phyloP scores from a whole-genome alignment of 371 early-diverging fungal genomes.

The Mortierella sp. region DNA sequence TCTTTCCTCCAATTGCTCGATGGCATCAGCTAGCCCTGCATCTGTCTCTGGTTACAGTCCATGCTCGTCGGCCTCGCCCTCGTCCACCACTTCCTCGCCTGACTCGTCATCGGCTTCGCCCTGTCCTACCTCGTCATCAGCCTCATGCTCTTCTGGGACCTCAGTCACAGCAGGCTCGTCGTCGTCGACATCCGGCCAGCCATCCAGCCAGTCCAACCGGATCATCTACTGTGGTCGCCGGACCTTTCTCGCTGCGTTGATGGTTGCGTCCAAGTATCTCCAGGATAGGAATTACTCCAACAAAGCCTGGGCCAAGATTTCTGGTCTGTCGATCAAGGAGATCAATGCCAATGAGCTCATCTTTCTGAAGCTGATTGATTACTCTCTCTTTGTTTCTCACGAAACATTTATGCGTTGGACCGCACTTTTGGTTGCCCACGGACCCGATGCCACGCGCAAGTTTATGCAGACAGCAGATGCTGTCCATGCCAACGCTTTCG shows the following conservation, averaged over 20 bases:
- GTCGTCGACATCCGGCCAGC: slow-evolving; percentile 7
- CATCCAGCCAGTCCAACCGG: slow-evolving; percentile 33
- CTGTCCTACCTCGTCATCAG: slow-evolving; percentile 20
- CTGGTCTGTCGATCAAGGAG: slow-evolving; percentile 70
- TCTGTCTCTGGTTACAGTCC: slow-evolving; percentile 34
- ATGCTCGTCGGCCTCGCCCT: slow-evolving; percentile 31
- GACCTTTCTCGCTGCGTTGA: slow-evolving; percentile 79
- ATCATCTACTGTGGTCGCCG: slow-evolving; percentile 77
- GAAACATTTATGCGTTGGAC: slow-evolving; percentile 77
- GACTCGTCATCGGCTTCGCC: slow-evolving; percentile 29
- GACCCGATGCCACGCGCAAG: slow-evolving; percentile 58
- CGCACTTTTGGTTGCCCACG: slow-evolving; percentile 65
- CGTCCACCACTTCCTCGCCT: slow-evolving; percentile 38
- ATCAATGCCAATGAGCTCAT: slow-evolving; percentile 78
- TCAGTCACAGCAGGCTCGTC: slow-evolving; percentile 20
- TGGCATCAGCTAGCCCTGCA: slow-evolving; percentile 31
- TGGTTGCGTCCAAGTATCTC: slow-evolving; percentile 81
- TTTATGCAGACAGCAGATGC: slow-evolving; percentile 42
- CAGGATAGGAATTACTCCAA: slow-evolving; percentile 82
- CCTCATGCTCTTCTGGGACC: slow-evolving; percentile 24
- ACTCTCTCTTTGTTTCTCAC: slow-evolving; percentile 75
- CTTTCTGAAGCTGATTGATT: slow-evolving; percentile 77
- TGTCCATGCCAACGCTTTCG: slow-evolving; percentile 23
- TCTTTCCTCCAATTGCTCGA: slow-evolving; percentile 40
- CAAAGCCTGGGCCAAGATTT: slow-evolving; percentile 84